Evolutionary conservation across 2,329 filamentous ascomycete genomes (phyloP).

Genomic region (Aspergillus niger): DNA sequence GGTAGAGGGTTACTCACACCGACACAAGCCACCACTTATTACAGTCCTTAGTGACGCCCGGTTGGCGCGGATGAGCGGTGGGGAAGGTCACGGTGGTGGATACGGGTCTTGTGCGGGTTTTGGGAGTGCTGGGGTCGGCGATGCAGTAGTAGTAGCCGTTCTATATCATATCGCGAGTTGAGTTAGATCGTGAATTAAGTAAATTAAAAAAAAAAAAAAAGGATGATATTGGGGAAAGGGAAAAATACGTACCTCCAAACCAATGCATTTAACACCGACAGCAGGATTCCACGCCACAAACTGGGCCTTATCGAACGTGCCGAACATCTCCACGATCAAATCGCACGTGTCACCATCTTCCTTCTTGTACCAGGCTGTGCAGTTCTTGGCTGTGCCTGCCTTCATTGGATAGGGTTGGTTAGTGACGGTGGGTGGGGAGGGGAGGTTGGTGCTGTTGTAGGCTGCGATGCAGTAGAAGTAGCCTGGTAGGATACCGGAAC

Average conservation of each 20-base stretch:
- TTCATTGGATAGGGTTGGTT: neutral
- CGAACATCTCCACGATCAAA: constrained; percentile 11
- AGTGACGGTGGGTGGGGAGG: constrained; percentile 12
- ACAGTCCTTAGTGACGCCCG: neutral
- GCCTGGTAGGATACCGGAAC: constrained; percentile 4
- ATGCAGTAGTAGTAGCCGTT: constrained; percentile 10
- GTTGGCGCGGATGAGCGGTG: constrained; percentile 1
- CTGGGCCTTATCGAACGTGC: constrained; percentile 11
- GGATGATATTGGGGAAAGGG: neutral
- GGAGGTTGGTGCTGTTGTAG: constrained; percentile 1
- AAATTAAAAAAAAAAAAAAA: too few relatives aligned
- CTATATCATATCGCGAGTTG: neutral
- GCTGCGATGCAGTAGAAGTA: constrained; percentile 20
- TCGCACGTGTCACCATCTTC: constrained; percentile 11
- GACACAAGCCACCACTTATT: constrained; percentile 9
- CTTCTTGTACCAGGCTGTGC: constrained; percentile 11
- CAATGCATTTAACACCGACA: neutral
- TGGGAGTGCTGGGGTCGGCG: constrained; percentile 9
- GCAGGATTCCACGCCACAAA: constrained; percentile 15
- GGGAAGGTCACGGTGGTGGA: neutral
- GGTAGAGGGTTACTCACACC: neutral
- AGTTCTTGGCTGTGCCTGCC: constrained; percentile 4
- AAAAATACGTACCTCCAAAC: neutral
- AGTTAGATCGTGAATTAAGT: neutral
- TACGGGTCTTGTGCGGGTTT: constrained; percentile 7